Conservation (phyloP, 176 grass and related monocot species). For the Juncus inflexus region DNA sequence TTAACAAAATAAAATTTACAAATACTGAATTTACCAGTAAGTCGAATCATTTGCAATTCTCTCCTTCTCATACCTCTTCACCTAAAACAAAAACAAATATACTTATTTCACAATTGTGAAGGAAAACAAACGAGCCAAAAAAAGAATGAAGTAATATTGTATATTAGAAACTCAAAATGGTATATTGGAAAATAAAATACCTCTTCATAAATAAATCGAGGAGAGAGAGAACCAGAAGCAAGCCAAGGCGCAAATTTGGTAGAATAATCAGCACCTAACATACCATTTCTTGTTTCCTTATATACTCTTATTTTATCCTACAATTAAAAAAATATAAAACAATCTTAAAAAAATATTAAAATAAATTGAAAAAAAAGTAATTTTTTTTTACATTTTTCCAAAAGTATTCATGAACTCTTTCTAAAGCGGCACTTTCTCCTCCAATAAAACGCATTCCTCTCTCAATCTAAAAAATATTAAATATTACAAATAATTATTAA, state of each 20-base stretch:
- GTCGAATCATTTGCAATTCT: conserved; percentile 90
- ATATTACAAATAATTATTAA: background rate
- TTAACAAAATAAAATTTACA: conserved; percentile 5
- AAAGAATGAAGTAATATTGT: no score
- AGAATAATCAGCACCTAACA: conserved; percentile 84
- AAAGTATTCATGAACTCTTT: conserved; percentile 78
- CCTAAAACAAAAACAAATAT: conserved; percentile 31
- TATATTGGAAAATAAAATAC: conserved; percentile 22
- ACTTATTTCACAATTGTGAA: conserved; percentile 2
- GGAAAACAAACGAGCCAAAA: background rate
- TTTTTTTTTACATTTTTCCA: conserved; percentile 53
- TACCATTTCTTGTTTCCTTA: conserved; percentile 92
- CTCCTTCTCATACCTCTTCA: conserved; percentile 80
- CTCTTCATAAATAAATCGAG: conserved; percentile 77
- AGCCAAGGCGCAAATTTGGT: conserved; percentile 95
- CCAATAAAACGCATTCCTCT: conserved; percentile 70
- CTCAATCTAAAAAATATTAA: conserved; percentile 40
- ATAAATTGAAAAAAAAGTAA: conserved; percentile 7
- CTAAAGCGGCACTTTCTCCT: conserved; percentile 65
- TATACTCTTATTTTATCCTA: conserved; percentile 71
- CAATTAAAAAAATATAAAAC: background rate
- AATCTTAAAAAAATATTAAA: background rate
- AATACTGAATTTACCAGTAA: conserved; percentile 65
- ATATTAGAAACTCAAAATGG: background rate
- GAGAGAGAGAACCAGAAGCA: conserved; percentile 70